Evolutionary conservation across 371 early-diverging fungal genomes (phyloP), one percentile per base, ranked within the genome.

Genomic region (Zychaea mexicana): DNA sequence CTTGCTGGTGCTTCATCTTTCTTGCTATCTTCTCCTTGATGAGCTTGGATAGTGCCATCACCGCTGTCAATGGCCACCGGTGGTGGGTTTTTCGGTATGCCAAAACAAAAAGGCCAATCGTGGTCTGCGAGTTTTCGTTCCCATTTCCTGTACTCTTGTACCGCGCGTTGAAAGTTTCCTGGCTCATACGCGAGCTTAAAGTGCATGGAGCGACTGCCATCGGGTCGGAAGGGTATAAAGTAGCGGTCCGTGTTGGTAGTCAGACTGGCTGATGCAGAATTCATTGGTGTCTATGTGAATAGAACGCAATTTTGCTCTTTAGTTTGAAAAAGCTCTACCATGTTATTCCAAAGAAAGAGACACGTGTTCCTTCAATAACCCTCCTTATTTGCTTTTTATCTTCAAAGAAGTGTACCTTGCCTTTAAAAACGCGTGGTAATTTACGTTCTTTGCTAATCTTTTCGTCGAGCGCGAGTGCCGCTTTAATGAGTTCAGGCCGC

Each of bases 91-190:
- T 55, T 73, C 7, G 67, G 71, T 19, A 75, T 65, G 2, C 88
- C 88, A 79, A 94, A 94, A 55, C 91, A 92, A n/a, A 84, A 69
- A 0, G 93, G 93, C 93, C 94, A 95, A 67, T 93, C 91, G 31
- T 84, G 78, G 31, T 78, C 74, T 31, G 85, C 78, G 45, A 95
- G 73, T 21, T 81, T 78, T 13, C 85, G 76, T 71, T 89, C 83
- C 95, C 95, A 95, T 39, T 79, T 71, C 19, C 82, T 73, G 71
- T 95, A 95, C 24, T 86, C 85, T 33, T 71, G 68, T n/a, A 87
- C 76, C 0, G 95, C 93, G 15, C 81, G 81, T 6, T 90, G 83
- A 63, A 93, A 89, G 42, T 90, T 85, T 19, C 90, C 88, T 2
- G 94, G 93, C 38, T 86, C 84, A 57, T 88, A 94, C 0, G 94